Evolutionary conservation across 2,329 filamentous ascomycete species (phyloP).

Genomic region (Sporothrix globosa): DNA sequence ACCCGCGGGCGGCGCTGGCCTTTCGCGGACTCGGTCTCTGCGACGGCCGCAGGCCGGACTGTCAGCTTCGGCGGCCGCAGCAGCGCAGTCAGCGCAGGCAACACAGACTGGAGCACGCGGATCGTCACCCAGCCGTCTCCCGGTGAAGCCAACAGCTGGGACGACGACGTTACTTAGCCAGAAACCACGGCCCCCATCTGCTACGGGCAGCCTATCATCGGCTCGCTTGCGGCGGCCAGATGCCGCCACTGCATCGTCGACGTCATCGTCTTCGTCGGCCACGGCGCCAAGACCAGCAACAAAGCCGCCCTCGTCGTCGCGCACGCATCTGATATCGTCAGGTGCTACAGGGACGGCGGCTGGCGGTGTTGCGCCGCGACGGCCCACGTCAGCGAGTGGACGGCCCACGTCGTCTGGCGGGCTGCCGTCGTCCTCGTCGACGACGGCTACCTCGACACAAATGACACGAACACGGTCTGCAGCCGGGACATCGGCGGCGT

Average conservation of each 20-base stretch:
- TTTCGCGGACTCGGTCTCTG: constrained; percentile 54
- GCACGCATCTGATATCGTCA: constrained; percentile 12
- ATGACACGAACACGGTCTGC: background rate
- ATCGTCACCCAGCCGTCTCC: constrained; percentile 55
- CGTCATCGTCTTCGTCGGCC: background rate
- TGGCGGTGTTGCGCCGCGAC: constrained; percentile 22
- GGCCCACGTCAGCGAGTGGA: background rate
- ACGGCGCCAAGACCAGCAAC: background rate
- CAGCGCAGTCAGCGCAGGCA: constrained; percentile 12
- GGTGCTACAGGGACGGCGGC: constrained; percentile 28
- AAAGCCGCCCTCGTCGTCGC: constrained; percentile 30
- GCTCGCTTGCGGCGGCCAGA: constrained; percentile 18
- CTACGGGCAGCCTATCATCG: constrained; percentile 2
- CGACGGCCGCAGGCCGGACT: constrained; percentile 47
- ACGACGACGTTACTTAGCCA: constrained; percentile 35
- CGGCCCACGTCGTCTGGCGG: constrained; percentile 33
- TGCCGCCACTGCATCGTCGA: background rate
- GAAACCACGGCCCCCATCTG: constrained; percentile 36
- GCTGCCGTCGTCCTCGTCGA: background rate
- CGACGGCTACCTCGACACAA: background rate
- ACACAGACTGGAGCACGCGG: constrained; percentile 40
- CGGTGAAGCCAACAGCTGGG: constrained; percentile 45
- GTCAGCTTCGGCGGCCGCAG: constrained; percentile 21
- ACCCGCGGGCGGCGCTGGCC: constrained; percentile 32
- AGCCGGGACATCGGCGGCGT: background rate